Evolutionary conservation across 2,329 filamentous ascomycete genomes (phyloP).

Genomic region (Xylariaceae sp.): DNA sequence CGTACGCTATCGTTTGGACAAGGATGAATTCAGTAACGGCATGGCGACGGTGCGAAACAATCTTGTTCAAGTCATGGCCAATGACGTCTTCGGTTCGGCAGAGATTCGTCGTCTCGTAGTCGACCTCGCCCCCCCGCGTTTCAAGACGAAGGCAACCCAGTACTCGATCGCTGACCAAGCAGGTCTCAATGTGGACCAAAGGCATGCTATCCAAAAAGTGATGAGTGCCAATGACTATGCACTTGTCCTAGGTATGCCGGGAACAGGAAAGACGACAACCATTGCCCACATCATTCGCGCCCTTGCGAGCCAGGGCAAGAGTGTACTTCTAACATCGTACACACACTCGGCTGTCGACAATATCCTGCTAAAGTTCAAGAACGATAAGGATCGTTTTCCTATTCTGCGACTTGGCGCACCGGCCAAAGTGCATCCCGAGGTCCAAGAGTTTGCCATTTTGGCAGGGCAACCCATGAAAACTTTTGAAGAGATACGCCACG

Average conservation of each 20-base stretch:
- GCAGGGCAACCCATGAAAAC: constrained; percentile 68
- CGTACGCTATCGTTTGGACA: constrained; percentile 80
- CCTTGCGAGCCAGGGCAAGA: constrained; percentile 83
- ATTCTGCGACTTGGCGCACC: constrained; percentile 81
- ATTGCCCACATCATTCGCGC: constrained; percentile 96
- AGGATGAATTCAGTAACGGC: constrained; percentile 97
- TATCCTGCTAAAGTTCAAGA: constrained; percentile 84
- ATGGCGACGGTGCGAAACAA: constrained; percentile 96
- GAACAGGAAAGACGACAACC: constrained; percentile 96
- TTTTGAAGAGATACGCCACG: constrained; percentile 77
- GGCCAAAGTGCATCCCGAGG: constrained; percentile 83
- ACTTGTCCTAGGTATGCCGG: constrained; percentile 96
- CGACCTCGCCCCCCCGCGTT: constrained; percentile 68
- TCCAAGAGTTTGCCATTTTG: constrained; percentile 78
- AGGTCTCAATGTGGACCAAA: constrained; percentile 82
- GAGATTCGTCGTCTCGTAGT: constrained; percentile 78
- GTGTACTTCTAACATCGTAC: constrained; percentile 88
- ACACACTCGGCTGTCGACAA: constrained; percentile 98
- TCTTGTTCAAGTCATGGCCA: constrained; percentile 85
- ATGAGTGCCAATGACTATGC: constrained; percentile 96
- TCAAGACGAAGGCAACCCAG: constrained; percentile 62
- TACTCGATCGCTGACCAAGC: constrained; percentile 60
- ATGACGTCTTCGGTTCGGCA: constrained; percentile 64
- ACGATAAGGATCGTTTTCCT: constrained; percentile 70
- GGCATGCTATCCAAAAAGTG: constrained; percentile 82